phyloP scores from a whole-genome alignment of 2,329 filamentous ascomycete species.

The Orbilia oligospora region DNA sequence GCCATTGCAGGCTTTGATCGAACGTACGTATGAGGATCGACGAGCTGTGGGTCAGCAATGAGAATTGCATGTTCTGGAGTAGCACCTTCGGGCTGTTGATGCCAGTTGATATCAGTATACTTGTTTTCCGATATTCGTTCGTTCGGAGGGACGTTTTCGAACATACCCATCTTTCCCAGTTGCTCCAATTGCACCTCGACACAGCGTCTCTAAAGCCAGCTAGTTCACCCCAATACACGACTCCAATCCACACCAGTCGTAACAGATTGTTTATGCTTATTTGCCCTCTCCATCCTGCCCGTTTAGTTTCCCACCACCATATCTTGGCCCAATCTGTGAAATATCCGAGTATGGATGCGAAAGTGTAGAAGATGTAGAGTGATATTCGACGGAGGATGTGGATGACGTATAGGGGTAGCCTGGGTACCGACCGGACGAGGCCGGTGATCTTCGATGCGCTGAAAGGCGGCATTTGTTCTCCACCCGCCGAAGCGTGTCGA shows the following conservation, averaged over 20 bases:
- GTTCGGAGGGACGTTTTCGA: background rate
- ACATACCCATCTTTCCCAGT: constrained; percentile 93
- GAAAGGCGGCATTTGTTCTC: constrained; percentile 48
- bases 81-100: constrained; percentile 78
- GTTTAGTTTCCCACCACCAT: constrained; percentile 55
- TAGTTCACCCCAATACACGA: constrained; percentile 87
- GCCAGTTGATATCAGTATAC: constrained; percentile 52
- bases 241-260: constrained; percentile 80
- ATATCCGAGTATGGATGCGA: constrained; percentile 34
- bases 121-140: constrained; percentile 22
- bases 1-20: constrained; percentile 77
- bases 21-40: constrained; percentile 95
- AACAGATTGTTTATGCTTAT: constrained; percentile 71
- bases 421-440: constrained; percentile 41
- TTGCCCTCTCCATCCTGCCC: constrained; percentile 42
- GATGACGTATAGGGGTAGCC: constrained; percentile 41
- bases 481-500: constrained; percentile 41
- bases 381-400: constrained; percentile 56
- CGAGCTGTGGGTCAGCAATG: constrained; percentile 90
- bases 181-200: constrained; percentile 81
- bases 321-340: constrained; percentile 1
- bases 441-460: constrained; percentile 26
- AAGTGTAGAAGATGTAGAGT: constrained; percentile 48
- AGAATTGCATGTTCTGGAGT: constrained; percentile 87
- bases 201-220: constrained; percentile 81